These are phyloP conservation scores for Dioszegia hungarica DNA, from an alignment of 768 basidiomycete species.

Conservation along the genomic window DNA sequence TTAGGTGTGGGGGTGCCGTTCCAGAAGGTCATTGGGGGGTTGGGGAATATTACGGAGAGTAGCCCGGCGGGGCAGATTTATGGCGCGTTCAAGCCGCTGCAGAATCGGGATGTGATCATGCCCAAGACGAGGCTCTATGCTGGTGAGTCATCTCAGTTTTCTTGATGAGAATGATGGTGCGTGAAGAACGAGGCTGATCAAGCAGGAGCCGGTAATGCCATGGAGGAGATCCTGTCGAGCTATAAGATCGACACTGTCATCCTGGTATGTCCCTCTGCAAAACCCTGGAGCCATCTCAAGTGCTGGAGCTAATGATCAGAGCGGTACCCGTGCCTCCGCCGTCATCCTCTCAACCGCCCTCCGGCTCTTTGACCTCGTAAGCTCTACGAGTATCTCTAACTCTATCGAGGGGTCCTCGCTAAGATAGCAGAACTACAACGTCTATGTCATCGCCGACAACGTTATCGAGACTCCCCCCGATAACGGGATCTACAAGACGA, in stretches of 20 bases:
- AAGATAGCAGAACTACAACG: slow-evolving; percentile 9
- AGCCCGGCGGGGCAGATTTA: not conserved
- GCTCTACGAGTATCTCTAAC: no score
- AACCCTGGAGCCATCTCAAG: no score
- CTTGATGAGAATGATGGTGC: no score
- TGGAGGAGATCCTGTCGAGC: slow-evolving; percentile 5
- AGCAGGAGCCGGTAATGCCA: not conserved
- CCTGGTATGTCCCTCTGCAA: not conserved
- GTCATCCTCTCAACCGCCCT: slow-evolving; percentile 6
- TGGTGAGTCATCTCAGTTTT: not conserved
- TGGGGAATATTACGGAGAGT: slow-evolving; percentile 1
- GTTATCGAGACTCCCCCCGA: slow-evolving; percentile 3
- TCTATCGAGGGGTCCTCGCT: no score
- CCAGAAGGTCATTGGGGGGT: not conserved
- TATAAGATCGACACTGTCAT: slow-evolving; percentile 5
- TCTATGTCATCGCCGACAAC: slow-evolving; percentile 7
- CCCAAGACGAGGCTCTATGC: slow-evolving; percentile 7
- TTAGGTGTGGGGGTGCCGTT: slow-evolving; percentile 3
- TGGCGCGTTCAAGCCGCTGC: not conserved
- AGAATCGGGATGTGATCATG: not conserved
- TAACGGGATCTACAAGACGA: slow-evolving; percentile 4
- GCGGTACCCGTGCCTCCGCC: not conserved
- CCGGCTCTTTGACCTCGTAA: slow-evolving; percentile 6
- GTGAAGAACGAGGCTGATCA: not conserved
- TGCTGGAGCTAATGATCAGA: slow-evolving; percentile 2